phyloP scores from a whole-genome alignment of 352 stramenopile genomes.

The Globisporangium viniferum region DNA sequence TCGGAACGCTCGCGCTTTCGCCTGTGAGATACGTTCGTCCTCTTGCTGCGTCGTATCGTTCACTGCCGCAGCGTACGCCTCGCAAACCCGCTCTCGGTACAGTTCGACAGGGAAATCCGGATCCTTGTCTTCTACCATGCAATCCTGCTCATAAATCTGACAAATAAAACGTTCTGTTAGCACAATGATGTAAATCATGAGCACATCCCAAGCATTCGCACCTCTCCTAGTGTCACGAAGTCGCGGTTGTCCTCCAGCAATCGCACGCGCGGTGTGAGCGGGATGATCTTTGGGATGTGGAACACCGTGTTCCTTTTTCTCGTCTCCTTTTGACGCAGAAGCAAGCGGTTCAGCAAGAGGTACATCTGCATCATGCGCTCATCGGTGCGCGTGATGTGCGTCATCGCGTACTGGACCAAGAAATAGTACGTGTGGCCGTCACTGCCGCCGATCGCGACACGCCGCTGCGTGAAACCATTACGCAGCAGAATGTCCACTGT shows the following conservation, averaged over 20 bases:
- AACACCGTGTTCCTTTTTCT: slow-evolving; percentile 88
- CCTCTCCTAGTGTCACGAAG: slow-evolving; percentile 82
- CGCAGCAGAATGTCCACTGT: slow-evolving; percentile 81
- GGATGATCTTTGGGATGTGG: slow-evolving; percentile 90
- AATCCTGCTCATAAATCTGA: slow-evolving; percentile 80
- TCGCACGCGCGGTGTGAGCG: slow-evolving; percentile 88
- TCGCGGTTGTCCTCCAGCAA: slow-evolving; percentile 84
- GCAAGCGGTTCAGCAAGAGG: slow-evolving; percentile 82
- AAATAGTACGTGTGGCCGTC: slow-evolving; percentile 90
- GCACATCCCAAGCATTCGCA: slow-evolving; percentile 3
- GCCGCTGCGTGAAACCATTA: slow-evolving; percentile 90
- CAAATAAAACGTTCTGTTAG: background rate
- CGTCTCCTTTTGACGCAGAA: slow-evolving; percentile 86
- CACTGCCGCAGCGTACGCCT: slow-evolving; percentile 48
- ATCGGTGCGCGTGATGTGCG: slow-evolving; percentile 92
- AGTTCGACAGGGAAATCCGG: slow-evolving; percentile 78
- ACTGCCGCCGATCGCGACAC: slow-evolving; percentile 86
- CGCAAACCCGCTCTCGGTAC: slow-evolving; percentile 69
- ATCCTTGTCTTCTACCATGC: slow-evolving; percentile 62
- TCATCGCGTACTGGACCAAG: slow-evolving; percentile 91
- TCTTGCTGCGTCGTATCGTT: slow-evolving; percentile 46
- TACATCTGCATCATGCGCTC: slow-evolving; percentile 95
- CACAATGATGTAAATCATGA: background rate
- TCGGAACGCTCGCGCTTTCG: slow-evolving; percentile 67
- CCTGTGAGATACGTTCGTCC: slow-evolving; percentile 55